Evolutionary conservation across 2,329 filamentous ascomycete species (phyloP).

Genomic region (Ophiocordyceps camponoti-floridani): DNA sequence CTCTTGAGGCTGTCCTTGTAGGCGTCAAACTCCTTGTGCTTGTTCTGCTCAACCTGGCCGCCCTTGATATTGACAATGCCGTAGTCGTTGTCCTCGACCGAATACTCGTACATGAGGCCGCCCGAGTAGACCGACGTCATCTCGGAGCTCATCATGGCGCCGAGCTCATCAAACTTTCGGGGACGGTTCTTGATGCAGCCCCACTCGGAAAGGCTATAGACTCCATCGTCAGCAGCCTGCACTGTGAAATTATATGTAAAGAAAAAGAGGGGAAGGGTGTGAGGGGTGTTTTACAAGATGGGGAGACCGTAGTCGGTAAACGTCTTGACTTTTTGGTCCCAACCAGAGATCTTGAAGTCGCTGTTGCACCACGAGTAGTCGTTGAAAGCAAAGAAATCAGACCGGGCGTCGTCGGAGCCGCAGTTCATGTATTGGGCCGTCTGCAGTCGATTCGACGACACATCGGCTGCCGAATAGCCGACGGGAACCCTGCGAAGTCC

Average conservation of each 20-base stretch:
- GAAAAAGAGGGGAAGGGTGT: background rate
- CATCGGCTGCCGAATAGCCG: slow-evolving; percentile 64
- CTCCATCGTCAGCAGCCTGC: background rate
- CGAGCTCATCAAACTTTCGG: slow-evolving; percentile 66
- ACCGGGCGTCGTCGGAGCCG: slow-evolving; percentile 63
- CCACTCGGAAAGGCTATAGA: slow-evolving; percentile 64
- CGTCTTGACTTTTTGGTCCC: slow-evolving; percentile 76
- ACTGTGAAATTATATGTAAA: background rate
- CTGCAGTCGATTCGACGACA: slow-evolving; percentile 69
- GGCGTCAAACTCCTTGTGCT: slow-evolving; percentile 38
- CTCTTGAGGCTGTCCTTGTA: slow-evolving; percentile 28
- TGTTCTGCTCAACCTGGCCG: slow-evolving; percentile 26
- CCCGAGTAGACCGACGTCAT: slow-evolving; percentile 91
- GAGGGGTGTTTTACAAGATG: slow-evolving; percentile 42
- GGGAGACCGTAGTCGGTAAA: slow-evolving; percentile 76
- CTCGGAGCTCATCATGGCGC: slow-evolving; percentile 58
- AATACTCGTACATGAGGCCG: slow-evolving; percentile 92
- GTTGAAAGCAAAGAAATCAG: slow-evolving; percentile 81
- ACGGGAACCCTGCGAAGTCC: slow-evolving; percentile 52
- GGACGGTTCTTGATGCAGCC: slow-evolving; percentile 64
- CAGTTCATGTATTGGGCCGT: slow-evolving; percentile 91
- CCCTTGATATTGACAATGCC: slow-evolving; percentile 56
- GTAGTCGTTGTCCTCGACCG: slow-evolving; percentile 59
- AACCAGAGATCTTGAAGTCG: slow-evolving; percentile 53
- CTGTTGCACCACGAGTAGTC: slow-evolving; percentile 78